phyloP scores from a whole-genome alignment of 106 monocot species.

The Xerophyta viscosa region DNA sequence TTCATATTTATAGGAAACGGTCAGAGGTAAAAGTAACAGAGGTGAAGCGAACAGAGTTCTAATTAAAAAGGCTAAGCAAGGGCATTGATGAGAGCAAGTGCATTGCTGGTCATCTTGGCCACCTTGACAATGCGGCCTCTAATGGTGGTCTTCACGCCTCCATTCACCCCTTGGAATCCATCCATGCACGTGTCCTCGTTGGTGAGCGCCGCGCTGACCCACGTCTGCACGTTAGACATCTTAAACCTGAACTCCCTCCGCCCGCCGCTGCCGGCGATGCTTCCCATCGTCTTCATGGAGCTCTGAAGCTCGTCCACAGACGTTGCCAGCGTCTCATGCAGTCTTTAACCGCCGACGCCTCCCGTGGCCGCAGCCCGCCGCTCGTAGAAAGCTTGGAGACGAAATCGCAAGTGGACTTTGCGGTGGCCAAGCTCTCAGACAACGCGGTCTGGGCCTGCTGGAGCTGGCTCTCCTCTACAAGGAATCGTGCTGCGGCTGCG shows the following conservation, averaged over 20 bases:
- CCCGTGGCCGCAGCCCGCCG: background rate
- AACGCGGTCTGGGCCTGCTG: constrained; percentile 35
- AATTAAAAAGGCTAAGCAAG: background rate
- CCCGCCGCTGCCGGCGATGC: constrained; percentile 23
- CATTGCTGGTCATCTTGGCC: constrained; percentile 63
- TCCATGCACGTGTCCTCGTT: constrained; percentile 69
- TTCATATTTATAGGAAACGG: too few species aligned
- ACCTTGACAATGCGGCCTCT: constrained; percentile 30
- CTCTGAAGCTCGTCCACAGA: constrained; percentile 44
- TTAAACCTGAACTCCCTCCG: constrained; percentile 27
- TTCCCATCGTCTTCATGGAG: constrained; percentile 40
- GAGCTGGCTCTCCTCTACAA: constrained; percentile 17
- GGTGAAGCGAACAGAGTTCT: too few species aligned
- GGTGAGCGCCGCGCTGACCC: constrained; percentile 82
- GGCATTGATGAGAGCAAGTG: constrained; percentile 73
- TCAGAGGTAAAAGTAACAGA: too few species aligned
- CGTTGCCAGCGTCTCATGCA: constrained; percentile 61
- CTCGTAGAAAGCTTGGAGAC: constrained; percentile 7
- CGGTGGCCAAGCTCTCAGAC: constrained; percentile 20
- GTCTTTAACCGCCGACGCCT: constrained; percentile 44
- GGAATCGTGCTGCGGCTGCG: background rate
- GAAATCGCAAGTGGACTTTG: constrained; percentile 15
- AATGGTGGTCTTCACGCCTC: constrained; percentile 14
- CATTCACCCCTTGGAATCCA: constrained; percentile 11
- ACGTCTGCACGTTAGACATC: constrained; percentile 69